Conservation (phyloP, 2,329 filamentous ascomycete species). For the Scedosporium aurantiacum region DNA sequence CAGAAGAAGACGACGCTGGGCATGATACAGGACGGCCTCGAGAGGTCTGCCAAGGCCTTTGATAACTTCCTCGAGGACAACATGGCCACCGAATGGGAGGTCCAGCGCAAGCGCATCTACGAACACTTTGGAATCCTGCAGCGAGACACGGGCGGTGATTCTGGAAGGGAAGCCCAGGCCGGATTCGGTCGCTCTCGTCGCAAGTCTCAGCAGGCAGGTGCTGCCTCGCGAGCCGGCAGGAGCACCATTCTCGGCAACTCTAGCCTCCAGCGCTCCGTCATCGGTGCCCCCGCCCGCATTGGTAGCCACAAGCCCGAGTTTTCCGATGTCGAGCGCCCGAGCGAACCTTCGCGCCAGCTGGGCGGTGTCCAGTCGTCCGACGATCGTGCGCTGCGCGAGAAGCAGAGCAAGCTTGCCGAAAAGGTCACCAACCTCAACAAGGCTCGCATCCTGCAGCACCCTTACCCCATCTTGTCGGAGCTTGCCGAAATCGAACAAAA, state of each 20-base stretch:
- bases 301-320: slow-evolving; percentile 56
- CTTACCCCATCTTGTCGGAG: slow-evolving; percentile 65
- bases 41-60: slow-evolving; percentile 82
- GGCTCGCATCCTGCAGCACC: slow-evolving; percentile 51
- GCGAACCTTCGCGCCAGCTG: slow-evolving; percentile 25
- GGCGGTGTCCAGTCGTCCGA: slow-evolving; percentile 46
- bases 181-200: slow-evolving; percentile 51
- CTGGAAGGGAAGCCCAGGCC: slow-evolving; percentile 35
- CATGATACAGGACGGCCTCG: slow-evolving; percentile 84
- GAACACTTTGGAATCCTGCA: slow-evolving; percentile 85
- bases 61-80: slow-evolving; percentile 91
- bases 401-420: slow-evolving; percentile 70
- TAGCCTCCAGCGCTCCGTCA: slow-evolving; percentile 70
- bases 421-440: slow-evolving; percentile 72
- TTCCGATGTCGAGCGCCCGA: slow-evolving; percentile 53
- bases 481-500: slow-evolving; percentile 64
- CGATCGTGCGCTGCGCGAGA: slow-evolving; percentile 69
- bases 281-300: slow-evolving; percentile 64
- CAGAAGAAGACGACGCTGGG: slow-evolving; percentile 84
- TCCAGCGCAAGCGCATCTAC: slow-evolving; percentile 85
- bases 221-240: slow-evolving; percentile 44
- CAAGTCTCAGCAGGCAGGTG: slow-evolving; percentile 38
- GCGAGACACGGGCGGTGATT: slow-evolving; percentile 29
- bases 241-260: slow-evolving; percentile 43
- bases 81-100: slow-evolving; percentile 90